Conservation (phyloP, 495 filamentous ascomycete genomes). For the Bacidia gigantensis region DNA sequence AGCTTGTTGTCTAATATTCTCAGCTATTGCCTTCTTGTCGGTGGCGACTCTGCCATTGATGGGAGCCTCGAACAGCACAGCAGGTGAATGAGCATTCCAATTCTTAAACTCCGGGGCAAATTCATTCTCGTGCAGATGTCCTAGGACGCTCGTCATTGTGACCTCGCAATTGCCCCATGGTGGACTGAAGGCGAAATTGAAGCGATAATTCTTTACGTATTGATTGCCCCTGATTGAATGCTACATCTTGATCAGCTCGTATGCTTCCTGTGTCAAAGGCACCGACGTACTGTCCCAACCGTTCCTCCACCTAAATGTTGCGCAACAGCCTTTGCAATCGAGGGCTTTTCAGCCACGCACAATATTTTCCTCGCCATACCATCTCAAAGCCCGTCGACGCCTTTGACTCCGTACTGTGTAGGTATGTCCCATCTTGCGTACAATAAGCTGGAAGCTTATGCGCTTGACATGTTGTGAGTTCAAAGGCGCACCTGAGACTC, state of each 20-base stretch:
- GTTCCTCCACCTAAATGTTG: conserved; percentile 69
- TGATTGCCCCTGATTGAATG: conserved; percentile 44
- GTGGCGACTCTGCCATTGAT: conserved; percentile 50
- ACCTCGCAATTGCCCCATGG: conserved; percentile 74
- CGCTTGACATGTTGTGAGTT: too few species aligned
- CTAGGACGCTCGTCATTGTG: conserved; percentile 82
- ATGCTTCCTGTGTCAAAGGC: neutral
- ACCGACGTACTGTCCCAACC: conserved; percentile 48
- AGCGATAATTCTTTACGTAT: conserved; percentile 89
- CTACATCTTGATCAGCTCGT: conserved; percentile 29
- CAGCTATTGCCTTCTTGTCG: conserved; percentile 68
- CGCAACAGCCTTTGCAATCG: conserved; percentile 88
- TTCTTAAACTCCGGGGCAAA: conserved; percentile 55
- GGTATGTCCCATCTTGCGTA: neutral
- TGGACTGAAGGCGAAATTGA: conserved; percentile 69
- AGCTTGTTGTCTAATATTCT: conserved; percentile 73
- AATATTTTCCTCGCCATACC: conserved; percentile 44
- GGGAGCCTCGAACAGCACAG: conserved; percentile 68
- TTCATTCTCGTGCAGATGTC: conserved; percentile 64
- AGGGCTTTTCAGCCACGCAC: conserved; percentile 94
- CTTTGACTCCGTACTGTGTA: neutral
- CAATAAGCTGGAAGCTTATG: neutral
- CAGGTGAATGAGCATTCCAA: conserved; percentile 72
- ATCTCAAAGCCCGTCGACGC: neutral
- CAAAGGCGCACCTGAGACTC: neutral